Evolutionary conservation across 306 rosid species (phyloP).

Genomic region (Abrus pulchellus): DNA sequence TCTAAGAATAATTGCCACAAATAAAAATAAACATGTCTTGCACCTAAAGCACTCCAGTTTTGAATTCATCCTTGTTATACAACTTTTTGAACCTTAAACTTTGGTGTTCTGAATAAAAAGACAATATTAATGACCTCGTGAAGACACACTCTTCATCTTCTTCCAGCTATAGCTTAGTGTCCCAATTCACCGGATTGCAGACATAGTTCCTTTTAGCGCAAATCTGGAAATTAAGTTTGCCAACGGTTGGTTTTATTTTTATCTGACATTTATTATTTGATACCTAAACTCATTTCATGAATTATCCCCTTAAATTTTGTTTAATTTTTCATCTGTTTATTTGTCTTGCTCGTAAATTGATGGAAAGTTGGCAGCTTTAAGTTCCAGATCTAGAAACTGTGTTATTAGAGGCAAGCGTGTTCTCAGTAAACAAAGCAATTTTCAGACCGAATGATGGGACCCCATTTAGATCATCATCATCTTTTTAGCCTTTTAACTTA

Average conservation of each 20-base stretch:
- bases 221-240: constrained; percentile 36
- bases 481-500: constrained; percentile 8
- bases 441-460: neutral
- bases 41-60: neutral
- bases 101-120: neutral
- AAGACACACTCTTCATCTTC: constrained; percentile 28
- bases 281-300: neutral
- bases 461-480: constrained; percentile 9
- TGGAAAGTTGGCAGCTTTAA: constrained; percentile 12
- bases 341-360: constrained; percentile 30
- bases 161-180: neutral
- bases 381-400: constrained; percentile 8
- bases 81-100: neutral
- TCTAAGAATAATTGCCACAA: neutral
- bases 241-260: constrained; percentile 15
- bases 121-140: neutral
- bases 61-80: neutral
- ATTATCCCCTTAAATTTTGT: neutral
- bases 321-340: constrained; percentile 9
- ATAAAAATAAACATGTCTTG: constrained; percentile 12
- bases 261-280: neutral
- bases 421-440: neutral
- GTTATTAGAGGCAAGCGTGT: neutral
- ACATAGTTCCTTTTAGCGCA: neutral
- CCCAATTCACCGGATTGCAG: constrained; percentile 9